Base-by-base conservation (phyloP, 805 yeast species). In the Candida ovalis region DNA sequence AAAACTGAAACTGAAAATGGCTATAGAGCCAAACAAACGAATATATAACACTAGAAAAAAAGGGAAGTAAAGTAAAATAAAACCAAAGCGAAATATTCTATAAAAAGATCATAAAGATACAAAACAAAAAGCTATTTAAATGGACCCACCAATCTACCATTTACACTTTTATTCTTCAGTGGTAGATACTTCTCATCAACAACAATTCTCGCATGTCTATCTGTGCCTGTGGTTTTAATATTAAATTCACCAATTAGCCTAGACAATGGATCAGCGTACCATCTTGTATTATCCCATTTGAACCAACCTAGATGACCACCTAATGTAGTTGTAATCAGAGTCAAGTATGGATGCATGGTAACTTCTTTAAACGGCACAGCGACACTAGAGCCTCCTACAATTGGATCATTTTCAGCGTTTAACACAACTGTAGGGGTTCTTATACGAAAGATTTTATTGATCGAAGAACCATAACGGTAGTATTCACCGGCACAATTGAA, bases 271-370 rank as follows among this genome's bases (percentile, higher is more conserved):
- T 70, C 68, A 3, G 78, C 66, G 54, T 75, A 80, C 96, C 96
- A 88, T 57, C 89, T 77, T 38, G 72, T 71, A 23, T 86, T 85
- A 23, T 74, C 68, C 42, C 72, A 66, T 53, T 76, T 72, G 51
- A 81, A 88, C 84, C 85, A 88, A n/a, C 88, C 94, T 46, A 88
- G 73, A 65, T 88, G 96, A 1, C 96, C 95, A 6, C 96, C 96
- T 45, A 77, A 71, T 38, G 76, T 73, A 6, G 91, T 84, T 49
- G 81, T 76, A 4, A 82, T 71, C 58, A 84, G 55, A 40, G 77
- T 67, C 30, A 80, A 66, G 59, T 76, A 80, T 1, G 95, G 94
- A 59, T 86, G 86, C 27, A 61, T 53, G 36, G 59, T 53, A 19
- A 78, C 73, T 50, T 81, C 84, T 15, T 60, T 61, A 33, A 63